A percentile compares a stretch with the other conserved stretches of the same genome.
Evolutionary conservation across 2,329 filamentous ascomycete genomes (phyloP).

Genomic region (Aspergillus sp.): DNA sequence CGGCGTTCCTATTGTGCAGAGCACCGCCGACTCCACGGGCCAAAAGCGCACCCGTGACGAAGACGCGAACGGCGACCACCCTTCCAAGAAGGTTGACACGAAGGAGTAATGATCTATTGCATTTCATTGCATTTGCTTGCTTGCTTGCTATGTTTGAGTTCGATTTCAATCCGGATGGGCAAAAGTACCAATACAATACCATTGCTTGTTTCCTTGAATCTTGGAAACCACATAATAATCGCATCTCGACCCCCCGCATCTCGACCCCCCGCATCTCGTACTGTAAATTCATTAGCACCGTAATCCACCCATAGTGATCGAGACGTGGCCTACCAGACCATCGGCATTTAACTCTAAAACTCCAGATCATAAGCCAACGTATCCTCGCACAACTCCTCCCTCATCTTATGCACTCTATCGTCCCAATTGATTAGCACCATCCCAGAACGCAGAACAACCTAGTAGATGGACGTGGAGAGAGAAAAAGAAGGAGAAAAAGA

Average conservation of each 20-base stretch:
- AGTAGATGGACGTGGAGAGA: neutral
- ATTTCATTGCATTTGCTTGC: slow-evolving; percentile 3
- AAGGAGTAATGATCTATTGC: slow-evolving; percentile 36
- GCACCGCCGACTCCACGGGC: slow-evolving; percentile 30
- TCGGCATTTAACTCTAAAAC: slow-evolving; percentile 20
- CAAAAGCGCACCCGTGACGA: slow-evolving; percentile 51
- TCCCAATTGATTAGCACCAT: too few species aligned
- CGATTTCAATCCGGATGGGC: neutral
- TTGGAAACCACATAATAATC: too few species aligned
- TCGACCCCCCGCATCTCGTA: too few species aligned
- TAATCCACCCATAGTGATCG: neutral
- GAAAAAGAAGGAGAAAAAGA: slow-evolving; percentile 7
- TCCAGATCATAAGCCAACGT: slow-evolving; percentile 45
- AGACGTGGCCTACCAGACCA: too few species aligned
- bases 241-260: too few species aligned
- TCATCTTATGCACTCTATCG: slow-evolving; percentile 39
- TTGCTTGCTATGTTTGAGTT: slow-evolving; percentile 1
- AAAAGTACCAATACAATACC: slow-evolving; percentile 2
- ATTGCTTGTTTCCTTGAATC: neutral
- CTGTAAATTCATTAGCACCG: neutral
- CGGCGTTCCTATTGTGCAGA: slow-evolving; percentile 46
- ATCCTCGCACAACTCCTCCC: slow-evolving; percentile 44
- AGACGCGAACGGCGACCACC: slow-evolving; percentile 36
- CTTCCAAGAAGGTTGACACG: slow-evolving; percentile 50
- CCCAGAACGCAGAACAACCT: too few species aligned